Base-by-base conservation (phyloP, 345 rosid species). In the Trapa bicornis region DNA sequence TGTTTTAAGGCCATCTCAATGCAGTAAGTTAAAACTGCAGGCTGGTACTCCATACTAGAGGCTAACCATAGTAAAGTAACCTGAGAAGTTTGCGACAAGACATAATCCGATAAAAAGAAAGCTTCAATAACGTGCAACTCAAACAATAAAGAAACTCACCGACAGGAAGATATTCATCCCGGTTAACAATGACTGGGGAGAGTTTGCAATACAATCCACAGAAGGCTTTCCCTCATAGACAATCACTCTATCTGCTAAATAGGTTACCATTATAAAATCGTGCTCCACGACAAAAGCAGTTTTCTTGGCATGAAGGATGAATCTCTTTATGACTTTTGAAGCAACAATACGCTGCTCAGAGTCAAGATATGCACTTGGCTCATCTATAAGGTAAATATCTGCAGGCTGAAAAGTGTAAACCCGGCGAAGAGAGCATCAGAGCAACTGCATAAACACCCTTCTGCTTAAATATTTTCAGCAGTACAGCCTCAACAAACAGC, bases 261-360 rank as follows among this genome's bases (percentile, higher is more conserved):
- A 95, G 7, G 92, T 82, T 7, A 97, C 99, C 99, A 95, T 95
- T 10, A 95, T 95, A 72, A 91, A 95, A 76, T 95, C 97, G 72
- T 95, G 99, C 81, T 95, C 99, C 38, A 95, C 99, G n/a, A 95
- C 83, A 50, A 95, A 91, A 65, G 97, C 99, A 39, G 98, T 95
- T 82, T 95, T 95, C 92, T 91, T 95, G 0, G 98, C 97, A 67
- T 91, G 98, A 65, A 95, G 94, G 69, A 95, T 95, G 75, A 91
- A 95, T 79, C 97, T 82, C 86, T 95, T 89, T 32, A 91, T 95
- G 80, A 95, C 99, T 85, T 91, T 91, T 36, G 96, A 89, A 67
- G 99, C 99, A 77, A 89, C 89, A 37, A 91, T 91, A 79, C 97
- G 96, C 81, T 91, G 99, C 92, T 95, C 99, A 2, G 99, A 95